Evolutionary conservation across 768 basidiomycete genomes (phyloP).

Genomic region (Tephrocybe sp.): DNA sequence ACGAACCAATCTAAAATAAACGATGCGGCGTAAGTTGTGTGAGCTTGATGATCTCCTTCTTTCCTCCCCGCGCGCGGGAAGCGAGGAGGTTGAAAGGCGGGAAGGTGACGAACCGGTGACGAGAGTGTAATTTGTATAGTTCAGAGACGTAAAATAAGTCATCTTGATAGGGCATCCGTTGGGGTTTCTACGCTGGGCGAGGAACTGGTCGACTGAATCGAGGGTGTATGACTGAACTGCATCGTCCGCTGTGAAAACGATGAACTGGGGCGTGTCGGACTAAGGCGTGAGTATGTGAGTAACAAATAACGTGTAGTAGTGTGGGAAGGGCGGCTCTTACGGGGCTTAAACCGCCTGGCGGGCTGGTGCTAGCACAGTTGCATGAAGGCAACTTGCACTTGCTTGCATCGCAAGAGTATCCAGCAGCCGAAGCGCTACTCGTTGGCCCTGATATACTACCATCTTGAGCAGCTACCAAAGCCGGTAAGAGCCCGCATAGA

Average conservation of each 20-base stretch:
- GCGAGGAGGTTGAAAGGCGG: slow-evolving; percentile 3
- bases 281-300: slow-evolving; percentile 20
- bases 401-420: slow-evolving; percentile 66
- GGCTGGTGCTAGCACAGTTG: slow-evolving; percentile 68
- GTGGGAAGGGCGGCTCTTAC: slow-evolving; percentile 34
- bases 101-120: slow-evolving; percentile 42
- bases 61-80: background rate
- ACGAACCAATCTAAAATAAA: slow-evolving; percentile 63
- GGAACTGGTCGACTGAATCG: slow-evolving; percentile 71
- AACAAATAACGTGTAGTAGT: background rate
- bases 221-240: slow-evolving; percentile 76
- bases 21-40: background rate
- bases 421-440: slow-evolving; percentile 49
- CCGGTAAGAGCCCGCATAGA: slow-evolving; percentile 27
- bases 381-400: slow-evolving; percentile 69
- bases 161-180: slow-evolving; percentile 74
- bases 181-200: slow-evolving; percentile 70
- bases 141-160: slow-evolving; percentile 72
- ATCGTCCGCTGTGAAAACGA: slow-evolving; percentile 76
- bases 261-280: slow-evolving; percentile 61
- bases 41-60: background rate
- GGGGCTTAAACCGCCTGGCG: slow-evolving; percentile 67
- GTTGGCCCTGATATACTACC: slow-evolving; percentile 54
- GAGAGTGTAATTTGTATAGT: slow-evolving; percentile 74
- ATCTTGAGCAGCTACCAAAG: slow-evolving; percentile 45